Evolutionary conservation across 495 filamentous ascomycete species (phyloP), one percentile per base, ranked within the genome.

Genomic region (Hyaloscypha variabilis): DNA sequence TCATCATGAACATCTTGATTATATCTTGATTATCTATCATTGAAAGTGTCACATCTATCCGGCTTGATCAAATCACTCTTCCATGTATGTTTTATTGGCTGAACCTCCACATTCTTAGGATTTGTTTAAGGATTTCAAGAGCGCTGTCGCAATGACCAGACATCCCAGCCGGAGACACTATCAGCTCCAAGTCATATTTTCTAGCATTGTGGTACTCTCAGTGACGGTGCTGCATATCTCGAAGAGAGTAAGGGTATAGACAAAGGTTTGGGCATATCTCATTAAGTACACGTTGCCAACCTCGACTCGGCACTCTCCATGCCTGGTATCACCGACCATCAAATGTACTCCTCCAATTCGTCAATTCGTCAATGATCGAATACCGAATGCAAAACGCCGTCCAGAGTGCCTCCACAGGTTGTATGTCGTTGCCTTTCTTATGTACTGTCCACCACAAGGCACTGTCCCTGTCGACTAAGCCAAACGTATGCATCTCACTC

Each of bases 261-360:
- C 49, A 60, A 42, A 54, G 29, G 31, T 21, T 50, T 58, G 21
- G 31, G 54, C 46, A 60, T 51, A 42, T 61, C 30, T 60, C 64
- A 54, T 60, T 66, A 60, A 66, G 2, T 66, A 60, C 62, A 58
- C 50, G 4, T 58, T 21, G 53, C 13, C 39, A 42, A 19, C 39
- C 10, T 13, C 31, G 13, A n/a, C n/a, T n/a, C 31, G 13, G 13
- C 31, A 36, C 31, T 13, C 10, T 4, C 39, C 39, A 46, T 46
- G 11, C 6, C 14, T 11, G 39, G 39, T 46, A 46, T 46, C 17
- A 17, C 39, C 39, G 11, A 46, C 39, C 10, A 14, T 46, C 11
- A 19, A 46, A 17, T 46, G 19, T 46, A 46, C 39, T 14, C 39
- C 39, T 4, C 19, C 39, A 10, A 46, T 46, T 17, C 39, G 13